These are phyloP conservation scores for Tilletiopsis washingtonensis DNA, from an alignment of 1,284 basidiomycete species.

Conservation along the genomic window DNA sequence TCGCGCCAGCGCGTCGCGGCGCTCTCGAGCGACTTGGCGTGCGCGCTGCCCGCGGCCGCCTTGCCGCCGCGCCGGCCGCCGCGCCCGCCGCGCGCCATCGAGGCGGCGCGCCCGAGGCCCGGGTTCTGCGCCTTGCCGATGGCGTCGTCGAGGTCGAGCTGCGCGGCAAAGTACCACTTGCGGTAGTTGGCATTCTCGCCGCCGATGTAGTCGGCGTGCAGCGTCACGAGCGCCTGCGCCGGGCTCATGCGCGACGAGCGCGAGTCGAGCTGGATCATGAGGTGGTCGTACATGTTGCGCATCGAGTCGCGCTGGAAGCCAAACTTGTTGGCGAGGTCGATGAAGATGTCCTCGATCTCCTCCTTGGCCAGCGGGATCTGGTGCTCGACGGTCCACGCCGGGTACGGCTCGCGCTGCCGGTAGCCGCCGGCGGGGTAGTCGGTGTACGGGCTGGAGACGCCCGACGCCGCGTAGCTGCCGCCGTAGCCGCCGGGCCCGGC, in stretches of 20 bases:
- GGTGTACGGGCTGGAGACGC: conserved; percentile 29
- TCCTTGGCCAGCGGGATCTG: conserved; percentile 94
- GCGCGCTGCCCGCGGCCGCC: conserved; percentile 55
- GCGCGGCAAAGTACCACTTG: conserved; percentile 95
- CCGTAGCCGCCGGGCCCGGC: conserved; percentile 13
- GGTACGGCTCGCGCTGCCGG: conserved; percentile 63
- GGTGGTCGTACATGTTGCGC: conserved; percentile 77
- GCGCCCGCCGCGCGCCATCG: conserved; percentile 59
- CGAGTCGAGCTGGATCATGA: conserved; percentile 90
- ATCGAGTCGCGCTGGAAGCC: conserved; percentile 81
- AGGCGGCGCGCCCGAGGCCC: conserved; percentile 72
- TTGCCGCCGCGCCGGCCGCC: conserved; percentile 45
- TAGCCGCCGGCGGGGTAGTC: conserved; percentile 21
- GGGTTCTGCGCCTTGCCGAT: conserved; percentile 88
- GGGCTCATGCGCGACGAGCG: conserved; percentile 72
- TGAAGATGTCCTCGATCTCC: conserved; percentile 97
- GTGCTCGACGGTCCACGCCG: conserved; percentile 84
- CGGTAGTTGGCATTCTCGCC: conserved; percentile 56
- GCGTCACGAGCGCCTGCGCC: conserved; percentile 77
- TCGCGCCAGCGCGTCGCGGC: conserved; percentile 89
- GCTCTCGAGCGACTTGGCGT: conserved; percentile 70
- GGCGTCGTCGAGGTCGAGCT: conserved; percentile 96
- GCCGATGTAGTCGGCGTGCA: conserved; percentile 98
- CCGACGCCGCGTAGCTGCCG: conserved; percentile 34
- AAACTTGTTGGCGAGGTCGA: conserved; percentile 97